Conservation (phyloP, 345 rosid genomes). For the Lepidium didymum region DNA sequence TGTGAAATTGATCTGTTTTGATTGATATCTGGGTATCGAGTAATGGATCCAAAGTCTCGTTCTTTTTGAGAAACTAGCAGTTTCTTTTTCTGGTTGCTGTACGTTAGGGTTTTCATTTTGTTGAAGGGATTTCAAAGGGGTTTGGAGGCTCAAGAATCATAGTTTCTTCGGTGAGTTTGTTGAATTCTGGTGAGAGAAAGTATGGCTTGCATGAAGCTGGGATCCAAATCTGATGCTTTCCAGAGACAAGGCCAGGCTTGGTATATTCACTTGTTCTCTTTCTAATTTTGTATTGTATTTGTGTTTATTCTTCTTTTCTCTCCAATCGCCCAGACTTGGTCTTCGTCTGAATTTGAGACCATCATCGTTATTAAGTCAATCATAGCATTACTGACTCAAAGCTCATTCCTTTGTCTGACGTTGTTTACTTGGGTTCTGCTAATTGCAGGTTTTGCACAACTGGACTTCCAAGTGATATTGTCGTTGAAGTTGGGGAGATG, state of each 20-base stretch:
- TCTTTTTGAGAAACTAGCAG: conserved; percentile 12
- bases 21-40: not conserved
- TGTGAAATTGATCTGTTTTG: conserved; percentile 13
- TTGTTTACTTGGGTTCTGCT: not conserved
- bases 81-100: not conserved
- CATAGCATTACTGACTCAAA: not conserved
- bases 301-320: not conserved
- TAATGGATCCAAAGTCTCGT: conserved; percentile 6
- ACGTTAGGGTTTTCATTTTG: conserved; percentile 14
- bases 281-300: not conserved
- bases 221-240: conserved; percentile 89
- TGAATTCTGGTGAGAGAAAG: conserved; percentile 5
- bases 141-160: conserved; percentile 10
- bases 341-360: conserved; percentile 12
- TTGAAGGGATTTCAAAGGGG: not conserved
- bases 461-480: conserved; percentile 91
- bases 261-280: conserved; percentile 39
- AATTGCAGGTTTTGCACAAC: conserved; percentile 85
- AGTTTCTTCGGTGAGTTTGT: conserved; percentile 1
- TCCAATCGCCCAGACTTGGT: conserved; percentile 3
- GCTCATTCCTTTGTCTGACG: conserved; percentile 2
- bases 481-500: conserved; percentile 88
- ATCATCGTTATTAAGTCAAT: not conserved
- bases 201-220: conserved; percentile 93
- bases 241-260: conserved; percentile 97